These are phyloP conservation scores for Dinochytrium kinnereticum DNA, from an alignment of 371 early-diverging fungal species.

Conservation along the genomic window DNA sequence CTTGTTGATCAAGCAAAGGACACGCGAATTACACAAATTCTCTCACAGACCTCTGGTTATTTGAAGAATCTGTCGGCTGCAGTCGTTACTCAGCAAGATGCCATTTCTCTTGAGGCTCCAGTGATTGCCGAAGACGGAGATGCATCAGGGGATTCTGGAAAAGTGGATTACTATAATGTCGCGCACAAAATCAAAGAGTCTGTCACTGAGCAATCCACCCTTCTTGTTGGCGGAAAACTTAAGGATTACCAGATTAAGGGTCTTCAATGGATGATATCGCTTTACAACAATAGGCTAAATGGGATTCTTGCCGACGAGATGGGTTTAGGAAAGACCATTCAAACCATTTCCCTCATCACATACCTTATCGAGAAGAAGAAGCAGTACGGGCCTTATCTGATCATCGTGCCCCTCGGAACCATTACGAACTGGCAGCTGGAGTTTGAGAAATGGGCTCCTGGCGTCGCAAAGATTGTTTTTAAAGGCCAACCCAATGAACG, in stretches of 20 bases:
- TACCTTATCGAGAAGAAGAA: constrained; percentile 91
- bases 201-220: constrained; percentile 75
- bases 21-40: constrained; percentile 85
- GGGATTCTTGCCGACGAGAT: constrained; percentile 99
- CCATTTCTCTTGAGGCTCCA: constrained; percentile 20
- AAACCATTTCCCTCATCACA: constrained; percentile 96
- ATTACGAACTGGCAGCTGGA: constrained; percentile 98
- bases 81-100: constrained; percentile 70
- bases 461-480: constrained; percentile 87
- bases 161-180: constrained; percentile 78
- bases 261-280: constrained; percentile 96
- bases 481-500: constrained; percentile 85
- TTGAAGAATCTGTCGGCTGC: constrained; percentile 78
- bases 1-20: constrained; percentile 93
- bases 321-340: constrained; percentile 84
- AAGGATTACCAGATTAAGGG: constrained; percentile 99
- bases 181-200: constrained; percentile 85
- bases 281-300: constrained; percentile 95
- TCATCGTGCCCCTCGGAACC: constrained; percentile 93
- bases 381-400: constrained; percentile 91
- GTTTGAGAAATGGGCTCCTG: constrained; percentile 98
- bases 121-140: constrained; percentile 19
- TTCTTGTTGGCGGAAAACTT: constrained; percentile 85
- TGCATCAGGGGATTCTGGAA: constrained; percentile 45
- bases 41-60: constrained; percentile 87